These are phyloP conservation scores for Colletotrichum camelliae DNA, from an alignment of 2,329 filamentous ascomycete species.

Conservation along the genomic window DNA sequence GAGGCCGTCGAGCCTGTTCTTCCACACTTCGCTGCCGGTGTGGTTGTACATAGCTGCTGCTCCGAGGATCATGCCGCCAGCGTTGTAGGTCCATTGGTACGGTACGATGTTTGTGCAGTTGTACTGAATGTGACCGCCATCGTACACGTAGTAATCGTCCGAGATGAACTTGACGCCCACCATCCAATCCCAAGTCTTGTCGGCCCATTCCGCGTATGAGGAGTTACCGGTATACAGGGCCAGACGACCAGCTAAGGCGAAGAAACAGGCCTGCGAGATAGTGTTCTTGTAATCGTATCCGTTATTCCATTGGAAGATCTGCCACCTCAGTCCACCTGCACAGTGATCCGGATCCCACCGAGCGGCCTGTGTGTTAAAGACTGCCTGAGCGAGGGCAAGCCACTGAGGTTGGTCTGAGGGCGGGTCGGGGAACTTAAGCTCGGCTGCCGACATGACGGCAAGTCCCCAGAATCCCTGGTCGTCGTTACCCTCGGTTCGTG, in stretches of 20 bases:
- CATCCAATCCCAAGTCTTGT: slow-evolving; percentile 76
- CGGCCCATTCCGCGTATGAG: slow-evolving; percentile 81
- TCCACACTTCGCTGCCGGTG: slow-evolving; percentile 57
- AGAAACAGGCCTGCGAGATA: slow-evolving; percentile 68
- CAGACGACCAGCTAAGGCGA: slow-evolving; percentile 69
- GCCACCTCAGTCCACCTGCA: slow-evolving; percentile 81
- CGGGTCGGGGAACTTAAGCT: slow-evolving; percentile 70
- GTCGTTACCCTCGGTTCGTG: slow-evolving; percentile 72
- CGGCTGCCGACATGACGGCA: slow-evolving; percentile 72
- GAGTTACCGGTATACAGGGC: slow-evolving; percentile 79
- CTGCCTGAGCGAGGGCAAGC: slow-evolving; percentile 76
- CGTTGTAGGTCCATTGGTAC: slow-evolving; percentile 75
- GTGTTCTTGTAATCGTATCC: slow-evolving; percentile 81
- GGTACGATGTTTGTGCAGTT: slow-evolving; percentile 65
- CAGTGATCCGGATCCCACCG: slow-evolving; percentile 76
- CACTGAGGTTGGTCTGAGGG: slow-evolving; percentile 63
- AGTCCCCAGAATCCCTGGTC: slow-evolving; percentile 80
- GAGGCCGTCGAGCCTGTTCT: slow-evolving; percentile 61
- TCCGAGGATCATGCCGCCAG: slow-evolving; percentile 69
- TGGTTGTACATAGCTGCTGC: slow-evolving; percentile 75
- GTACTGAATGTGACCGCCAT: slow-evolving; percentile 61
- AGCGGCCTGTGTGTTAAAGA: slow-evolving; percentile 79
- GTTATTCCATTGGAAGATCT: slow-evolving; percentile 83
- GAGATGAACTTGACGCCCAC: slow-evolving; percentile 61
- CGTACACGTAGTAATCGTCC: slow-evolving; percentile 64